Evolutionary conservation across 106 monocot species (phyloP).

Genomic region (Iris macrosiphon): DNA sequence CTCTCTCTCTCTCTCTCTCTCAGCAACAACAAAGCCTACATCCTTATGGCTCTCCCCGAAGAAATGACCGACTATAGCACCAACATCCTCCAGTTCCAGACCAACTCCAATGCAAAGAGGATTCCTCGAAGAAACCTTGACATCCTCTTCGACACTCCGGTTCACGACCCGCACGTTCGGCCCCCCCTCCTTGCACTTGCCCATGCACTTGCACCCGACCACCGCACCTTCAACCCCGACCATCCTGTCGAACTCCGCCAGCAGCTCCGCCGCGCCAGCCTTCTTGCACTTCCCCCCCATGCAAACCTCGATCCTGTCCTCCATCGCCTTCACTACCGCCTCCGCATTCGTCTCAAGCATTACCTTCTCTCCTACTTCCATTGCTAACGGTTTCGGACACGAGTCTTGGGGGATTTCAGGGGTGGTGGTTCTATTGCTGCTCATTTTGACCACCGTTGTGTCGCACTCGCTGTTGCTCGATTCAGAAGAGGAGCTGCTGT

Average conservation of each 20-base stretch:
- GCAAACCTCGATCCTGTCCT: conserved; percentile 75
- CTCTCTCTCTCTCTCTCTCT: too few species aligned
- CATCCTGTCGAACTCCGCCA: conserved; percentile 56
- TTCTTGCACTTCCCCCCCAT: conserved; percentile 98
- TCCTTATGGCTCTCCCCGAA: conserved; percentile 29
- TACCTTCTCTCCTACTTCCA: too few species aligned
- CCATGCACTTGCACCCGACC: conserved; percentile 96
- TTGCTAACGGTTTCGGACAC: too few species aligned
- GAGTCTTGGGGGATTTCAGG: too few species aligned
- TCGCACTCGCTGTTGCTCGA: too few species aligned
- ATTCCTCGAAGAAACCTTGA: conserved; percentile 5
- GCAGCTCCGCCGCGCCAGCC: conserved; percentile 46
- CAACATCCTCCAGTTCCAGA: conserved; percentile 77
- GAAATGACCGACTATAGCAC: conserved; percentile 39
- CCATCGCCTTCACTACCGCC: neutral
- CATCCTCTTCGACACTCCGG: too few species aligned
- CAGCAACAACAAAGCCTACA: conserved; percentile 11
- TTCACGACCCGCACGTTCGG: conserved; percentile 61
- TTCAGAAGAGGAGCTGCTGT: too few species aligned
- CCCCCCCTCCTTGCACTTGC: conserved; percentile 84
- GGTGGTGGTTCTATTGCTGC: too few species aligned
- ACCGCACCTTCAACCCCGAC: conserved; percentile 61
- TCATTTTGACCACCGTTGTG: too few species aligned
- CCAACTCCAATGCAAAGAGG: conserved; percentile 78
- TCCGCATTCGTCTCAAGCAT: too few species aligned